These are phyloP conservation scores for Phytophthora hybrid DNA, from an alignment of 352 stramenopile species.

Conservation along the genomic window DNA sequence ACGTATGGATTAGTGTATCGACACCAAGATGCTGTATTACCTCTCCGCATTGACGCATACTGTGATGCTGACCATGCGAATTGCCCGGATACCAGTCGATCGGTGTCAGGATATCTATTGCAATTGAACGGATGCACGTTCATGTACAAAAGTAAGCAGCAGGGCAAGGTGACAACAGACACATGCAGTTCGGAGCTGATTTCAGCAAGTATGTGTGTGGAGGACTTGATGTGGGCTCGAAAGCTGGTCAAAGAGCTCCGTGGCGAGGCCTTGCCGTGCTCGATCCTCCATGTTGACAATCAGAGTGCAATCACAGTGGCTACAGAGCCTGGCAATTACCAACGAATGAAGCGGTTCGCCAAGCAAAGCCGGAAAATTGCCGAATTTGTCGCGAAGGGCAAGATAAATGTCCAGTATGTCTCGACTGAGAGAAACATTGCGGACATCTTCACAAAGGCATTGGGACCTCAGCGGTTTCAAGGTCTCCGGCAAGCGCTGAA, in stretches of 20 bases:
- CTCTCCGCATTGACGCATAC: background rate
- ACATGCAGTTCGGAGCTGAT: conserved; percentile 9
- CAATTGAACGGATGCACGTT: conserved; percentile 5
- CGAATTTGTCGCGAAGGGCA: background rate
- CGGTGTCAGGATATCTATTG: conserved; percentile 5
- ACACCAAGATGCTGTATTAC: background rate
- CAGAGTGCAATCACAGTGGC: conserved; percentile 9
- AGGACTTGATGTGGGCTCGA: conserved; percentile 1
- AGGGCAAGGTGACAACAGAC: conserved; percentile 9
- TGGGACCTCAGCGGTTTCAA: background rate
- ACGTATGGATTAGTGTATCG: conserved; percentile 2
- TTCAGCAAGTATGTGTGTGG: conserved; percentile 1
- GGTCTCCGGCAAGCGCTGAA: background rate
- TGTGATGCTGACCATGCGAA: conserved; percentile 11
- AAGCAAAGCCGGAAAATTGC: background rate
- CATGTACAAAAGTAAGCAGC: conserved; percentile 14
- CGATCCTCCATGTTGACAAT: background rate
- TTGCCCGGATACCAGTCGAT: conserved; percentile 14
- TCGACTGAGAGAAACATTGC: background rate
- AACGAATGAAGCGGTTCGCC: background rate
- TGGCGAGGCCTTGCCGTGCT: background rate
- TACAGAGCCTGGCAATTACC: background rate
- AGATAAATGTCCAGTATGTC: background rate
- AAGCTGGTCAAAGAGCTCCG: conserved; percentile 8
- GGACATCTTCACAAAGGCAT: background rate